These are phyloP conservation scores for Podosphaera aphanis DNA, from an alignment of 2,329 filamentous ascomycete genomes.

Conservation along the genomic window DNA sequence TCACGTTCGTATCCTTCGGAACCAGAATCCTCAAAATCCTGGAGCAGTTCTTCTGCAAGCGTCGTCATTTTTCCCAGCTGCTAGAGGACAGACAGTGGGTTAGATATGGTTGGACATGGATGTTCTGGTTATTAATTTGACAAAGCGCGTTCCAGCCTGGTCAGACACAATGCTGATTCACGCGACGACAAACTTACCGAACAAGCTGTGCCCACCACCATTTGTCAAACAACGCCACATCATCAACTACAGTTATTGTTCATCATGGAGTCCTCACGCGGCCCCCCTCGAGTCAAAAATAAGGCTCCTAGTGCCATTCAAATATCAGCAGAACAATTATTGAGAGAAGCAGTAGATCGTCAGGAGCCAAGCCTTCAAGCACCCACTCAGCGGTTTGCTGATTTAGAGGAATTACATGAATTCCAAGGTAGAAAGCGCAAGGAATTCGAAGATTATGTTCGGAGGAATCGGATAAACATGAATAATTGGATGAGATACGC, in stretches of 20 bases:
- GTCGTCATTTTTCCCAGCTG: conserved; percentile 53
- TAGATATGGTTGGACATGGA: background rate
- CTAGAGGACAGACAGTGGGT: too few species aligned
- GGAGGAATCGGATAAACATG: conserved; percentile 81
- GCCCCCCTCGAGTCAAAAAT: conserved; percentile 93
- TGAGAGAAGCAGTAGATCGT: conserved; percentile 88
- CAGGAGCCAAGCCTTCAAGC: conserved; percentile 75
- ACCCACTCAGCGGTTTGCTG: conserved; percentile 82
- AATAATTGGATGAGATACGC: conserved; percentile 99
- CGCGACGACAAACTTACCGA: too few species aligned
- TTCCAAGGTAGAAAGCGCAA: conserved; percentile 88
- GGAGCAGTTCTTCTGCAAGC: conserved; percentile 73
- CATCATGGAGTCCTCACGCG: conserved; percentile 71
- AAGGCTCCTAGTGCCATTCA: conserved; percentile 80
- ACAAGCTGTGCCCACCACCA: too few species aligned
- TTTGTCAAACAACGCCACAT: background rate
- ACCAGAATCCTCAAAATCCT: conserved; percentile 71
- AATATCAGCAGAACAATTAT: conserved; percentile 89
- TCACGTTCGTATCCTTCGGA: conserved; percentile 45
- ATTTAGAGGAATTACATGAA: conserved; percentile 93
- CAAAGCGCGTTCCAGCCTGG: background rate
- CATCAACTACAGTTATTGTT: background rate
- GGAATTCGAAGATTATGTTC: conserved; percentile 95
- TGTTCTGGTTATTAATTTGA: background rate
- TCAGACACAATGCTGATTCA: too few species aligned